Evolutionary conservation across 805 yeast species (phyloP).

Genomic region (Alloascoidea africana): DNA sequence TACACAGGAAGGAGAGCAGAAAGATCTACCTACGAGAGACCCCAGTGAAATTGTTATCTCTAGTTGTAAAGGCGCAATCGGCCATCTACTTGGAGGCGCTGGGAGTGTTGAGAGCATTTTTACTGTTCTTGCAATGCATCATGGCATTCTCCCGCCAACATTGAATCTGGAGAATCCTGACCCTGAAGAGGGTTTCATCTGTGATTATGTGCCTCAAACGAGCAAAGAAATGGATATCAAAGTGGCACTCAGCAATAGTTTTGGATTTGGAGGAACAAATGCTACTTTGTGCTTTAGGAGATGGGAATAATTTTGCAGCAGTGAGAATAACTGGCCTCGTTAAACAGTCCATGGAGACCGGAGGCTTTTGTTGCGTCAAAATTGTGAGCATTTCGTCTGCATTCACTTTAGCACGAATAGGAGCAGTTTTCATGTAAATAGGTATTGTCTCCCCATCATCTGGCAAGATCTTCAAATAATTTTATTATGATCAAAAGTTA

Average conservation of each 20-base stretch:
- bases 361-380: no score
- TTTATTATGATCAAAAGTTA: no score
- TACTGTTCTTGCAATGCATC: constrained; percentile 48
- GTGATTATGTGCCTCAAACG: constrained; percentile 42
- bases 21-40: constrained; percentile 18
- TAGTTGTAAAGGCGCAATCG: constrained; percentile 84
- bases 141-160: constrained; percentile 61
- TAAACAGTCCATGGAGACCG: no score
- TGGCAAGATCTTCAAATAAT: no score
- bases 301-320: constrained; percentile 8
- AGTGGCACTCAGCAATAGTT: constrained; percentile 72
- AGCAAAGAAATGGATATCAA: constrained; percentile 26
- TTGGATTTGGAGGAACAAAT: constrained; percentile 97
- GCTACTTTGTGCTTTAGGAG: constrained; percentile 48
- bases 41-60: constrained; percentile 27
- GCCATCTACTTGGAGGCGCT: constrained; percentile 91
- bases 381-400: no score
- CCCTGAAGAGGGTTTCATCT: constrained; percentile 26
- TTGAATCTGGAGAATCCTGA: constrained; percentile 43
- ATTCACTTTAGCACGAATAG: no score
- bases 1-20: constrained; percentile 25
- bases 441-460: no score
- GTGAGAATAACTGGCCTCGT: no score
- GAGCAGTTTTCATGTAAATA: no score
- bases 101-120: constrained; percentile 88